Percentiles rank a stretch among this genome's conserved stretches.
Evolutionary conservation across 352 stramenopile species (phyloP).

Genomic region (Achlya hypogyna): DNA sequence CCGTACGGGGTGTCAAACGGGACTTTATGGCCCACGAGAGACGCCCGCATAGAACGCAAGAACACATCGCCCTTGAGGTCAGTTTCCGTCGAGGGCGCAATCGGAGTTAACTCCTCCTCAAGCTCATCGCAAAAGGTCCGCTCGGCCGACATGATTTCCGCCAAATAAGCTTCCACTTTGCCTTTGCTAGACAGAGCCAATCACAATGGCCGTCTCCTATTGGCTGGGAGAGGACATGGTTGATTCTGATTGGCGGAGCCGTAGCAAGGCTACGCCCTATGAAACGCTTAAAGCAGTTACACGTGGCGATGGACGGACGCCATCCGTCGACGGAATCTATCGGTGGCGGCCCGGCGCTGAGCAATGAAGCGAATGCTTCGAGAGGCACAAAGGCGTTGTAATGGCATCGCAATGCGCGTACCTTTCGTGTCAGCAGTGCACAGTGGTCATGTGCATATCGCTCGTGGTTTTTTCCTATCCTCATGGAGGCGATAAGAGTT

Average conservation of each 20-base stretch:
- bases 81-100: slow-evolving; percentile 3
- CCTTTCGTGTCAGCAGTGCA: too few relatives aligned
- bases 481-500: too few relatives aligned
- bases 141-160: slow-evolving; percentile 16
- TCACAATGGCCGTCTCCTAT: too few relatives aligned
- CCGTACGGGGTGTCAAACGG: slow-evolving; percentile 67
- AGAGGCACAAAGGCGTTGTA: background rate
- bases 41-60: slow-evolving; percentile 31
- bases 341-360: too few relatives aligned
- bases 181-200: too few relatives aligned
- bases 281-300: background rate
- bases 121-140: slow-evolving; percentile 78
- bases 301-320: background rate
- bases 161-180: too few relatives aligned
- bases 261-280: background rate
- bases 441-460: too few relatives aligned
- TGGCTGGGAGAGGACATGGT: too few relatives aligned
- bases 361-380: too few relatives aligned
- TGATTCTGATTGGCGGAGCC: background rate
- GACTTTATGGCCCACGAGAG: slow-evolving; percentile 37
- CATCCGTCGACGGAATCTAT: background rate
- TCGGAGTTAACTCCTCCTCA: slow-evolving; percentile 42
- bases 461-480: too few relatives aligned
- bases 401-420: too few relatives aligned
- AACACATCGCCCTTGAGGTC: slow-evolving; percentile 20